Percentiles rank a stretch among this genome's conserved stretches.
Conservation (phyloP, 75 land plant genomes). For the Chamaecyparis obtusa region DNA sequence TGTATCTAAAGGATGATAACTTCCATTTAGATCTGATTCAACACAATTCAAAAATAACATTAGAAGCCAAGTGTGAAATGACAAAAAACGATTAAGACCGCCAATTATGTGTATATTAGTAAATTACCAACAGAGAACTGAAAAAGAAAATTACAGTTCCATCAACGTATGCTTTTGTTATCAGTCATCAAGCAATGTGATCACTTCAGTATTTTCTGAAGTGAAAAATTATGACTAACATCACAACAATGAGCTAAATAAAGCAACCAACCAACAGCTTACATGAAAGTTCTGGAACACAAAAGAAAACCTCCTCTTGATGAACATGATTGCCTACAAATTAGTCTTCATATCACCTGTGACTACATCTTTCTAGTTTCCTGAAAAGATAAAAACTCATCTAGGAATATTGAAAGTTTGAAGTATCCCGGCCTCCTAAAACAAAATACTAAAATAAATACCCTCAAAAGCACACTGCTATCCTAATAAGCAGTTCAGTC, state of each 20-base stretch:
- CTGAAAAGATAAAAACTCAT: too few relatives aligned
- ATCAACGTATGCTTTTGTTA: background rate
- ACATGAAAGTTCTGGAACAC: background rate
- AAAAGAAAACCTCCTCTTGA: background rate
- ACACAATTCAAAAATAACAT: background rate
- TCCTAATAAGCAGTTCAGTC: background rate
- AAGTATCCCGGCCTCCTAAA: too few relatives aligned
- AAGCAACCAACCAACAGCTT: background rate
- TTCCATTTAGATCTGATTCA: conserved; percentile 46
- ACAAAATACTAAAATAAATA: background rate
- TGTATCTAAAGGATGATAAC: conserved; percentile 30
- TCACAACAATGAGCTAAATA: background rate
- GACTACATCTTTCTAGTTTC: too few relatives aligned
- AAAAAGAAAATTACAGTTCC: background rate
- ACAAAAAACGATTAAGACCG: background rate
- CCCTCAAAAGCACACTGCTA: background rate
- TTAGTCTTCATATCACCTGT: too few relatives aligned
- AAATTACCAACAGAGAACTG: background rate
- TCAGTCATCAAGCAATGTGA: background rate
- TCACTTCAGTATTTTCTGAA: background rate
- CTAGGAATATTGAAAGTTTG: too few relatives aligned
- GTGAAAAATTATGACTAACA: background rate
- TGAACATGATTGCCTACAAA: too few relatives aligned
- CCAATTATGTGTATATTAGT: background rate
- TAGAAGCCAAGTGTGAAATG: background rate